Evolutionary conservation across 2,329 filamentous ascomycete genomes (phyloP), one percentile per base, ranked within the genome.

Genomic region (Scopulariopsis brevicaulis): DNA sequence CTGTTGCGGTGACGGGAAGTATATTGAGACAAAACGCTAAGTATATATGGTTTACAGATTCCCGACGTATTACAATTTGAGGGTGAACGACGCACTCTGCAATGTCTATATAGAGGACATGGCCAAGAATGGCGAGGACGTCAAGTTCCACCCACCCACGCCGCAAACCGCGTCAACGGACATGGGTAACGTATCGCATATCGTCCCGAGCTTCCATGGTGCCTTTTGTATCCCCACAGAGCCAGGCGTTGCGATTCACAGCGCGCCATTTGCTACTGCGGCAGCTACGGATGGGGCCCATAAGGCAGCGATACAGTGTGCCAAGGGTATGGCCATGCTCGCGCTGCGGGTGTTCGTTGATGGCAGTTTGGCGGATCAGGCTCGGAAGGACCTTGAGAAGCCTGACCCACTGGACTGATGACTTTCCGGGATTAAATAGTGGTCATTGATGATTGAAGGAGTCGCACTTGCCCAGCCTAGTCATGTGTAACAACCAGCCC

Each of bases 101-200:
- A 68, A 70, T 53, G 62, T 65, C 2, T 80, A 77, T 57, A 67
- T 70, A 15, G 63, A 70, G 5, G 72, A 75, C 52, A 80, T 80
- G 77, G 66, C 65, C 2, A 58, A 61, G 0, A 64, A 73, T 14
- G 50, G 46, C 20, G 55, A 52, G n/a, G 66, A 37, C 68, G 73
- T 0, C 70, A 73, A 54, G 66, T 72, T 1, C 64, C 32, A 35
- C 46, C 55, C 22, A 28, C 50, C 34, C 20, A 52, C 48, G 25
- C 75, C 59, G 64, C 64, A 14, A 68, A 66, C 11, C 77, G 76
- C 0, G 46, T 50, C 46, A 6, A 78, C 77, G 0, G 76, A 79
- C 64, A 77, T 78, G 76, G 77, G 77, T 24, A 80, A 80, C 57
- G 75, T 80, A 11, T 74, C 72, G 14, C 75, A 79, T 55, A 60